Evolutionary conservation across 2,329 filamentous ascomycete genomes (phyloP).

Genomic region (Ascochyta fabae): DNA sequence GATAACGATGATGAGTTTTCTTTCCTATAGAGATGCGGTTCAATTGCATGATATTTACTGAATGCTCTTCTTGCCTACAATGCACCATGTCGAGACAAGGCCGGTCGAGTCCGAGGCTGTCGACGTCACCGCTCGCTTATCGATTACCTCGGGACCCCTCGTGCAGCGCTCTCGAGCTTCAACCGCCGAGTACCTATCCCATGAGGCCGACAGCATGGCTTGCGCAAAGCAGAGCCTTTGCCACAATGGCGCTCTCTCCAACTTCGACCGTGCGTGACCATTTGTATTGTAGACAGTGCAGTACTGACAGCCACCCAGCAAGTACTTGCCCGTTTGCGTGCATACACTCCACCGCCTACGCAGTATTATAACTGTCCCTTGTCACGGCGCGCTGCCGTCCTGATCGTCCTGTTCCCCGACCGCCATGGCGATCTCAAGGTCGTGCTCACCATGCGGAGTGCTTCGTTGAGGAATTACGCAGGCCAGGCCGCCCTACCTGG

Average conservation of each 20-base stretch:
- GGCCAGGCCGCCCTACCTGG: slow-evolving; percentile 88
- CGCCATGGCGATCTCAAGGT: slow-evolving; percentile 75
- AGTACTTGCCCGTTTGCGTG: slow-evolving; percentile 63
- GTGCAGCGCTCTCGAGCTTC: slow-evolving; percentile 12
- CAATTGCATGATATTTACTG: slow-evolving; percentile 37
- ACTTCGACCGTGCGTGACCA: slow-evolving; percentile 33
- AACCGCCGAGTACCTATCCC: slow-evolving; percentile 10
- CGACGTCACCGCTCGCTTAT: slow-evolving; percentile 19
- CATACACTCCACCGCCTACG: slow-evolving; percentile 63
- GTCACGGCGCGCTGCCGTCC: slow-evolving; percentile 78
- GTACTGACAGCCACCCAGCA: slow-evolving; percentile 34
- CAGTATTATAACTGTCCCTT: slow-evolving; percentile 64
- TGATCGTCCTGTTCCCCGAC: slow-evolving; percentile 89
- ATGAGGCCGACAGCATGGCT: slow-evolving; percentile 41
- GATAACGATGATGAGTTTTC: slow-evolving; percentile 50
- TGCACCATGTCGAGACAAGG: too few relatives aligned
- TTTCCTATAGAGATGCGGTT: slow-evolving; percentile 47
- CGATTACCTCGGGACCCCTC: slow-evolving; percentile 23
- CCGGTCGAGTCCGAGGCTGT: background rate
- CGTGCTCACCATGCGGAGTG: slow-evolving; percentile 67
- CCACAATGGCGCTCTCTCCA: slow-evolving; percentile 42
- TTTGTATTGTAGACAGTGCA: background rate
- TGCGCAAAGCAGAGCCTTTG: slow-evolving; percentile 34
- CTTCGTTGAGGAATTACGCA: slow-evolving; percentile 63
- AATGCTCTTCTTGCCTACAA: too few relatives aligned